Base-by-base conservation (phyloP, 2,329 filamentous ascomycete genomes). In the Neonectria sp. region DNA sequence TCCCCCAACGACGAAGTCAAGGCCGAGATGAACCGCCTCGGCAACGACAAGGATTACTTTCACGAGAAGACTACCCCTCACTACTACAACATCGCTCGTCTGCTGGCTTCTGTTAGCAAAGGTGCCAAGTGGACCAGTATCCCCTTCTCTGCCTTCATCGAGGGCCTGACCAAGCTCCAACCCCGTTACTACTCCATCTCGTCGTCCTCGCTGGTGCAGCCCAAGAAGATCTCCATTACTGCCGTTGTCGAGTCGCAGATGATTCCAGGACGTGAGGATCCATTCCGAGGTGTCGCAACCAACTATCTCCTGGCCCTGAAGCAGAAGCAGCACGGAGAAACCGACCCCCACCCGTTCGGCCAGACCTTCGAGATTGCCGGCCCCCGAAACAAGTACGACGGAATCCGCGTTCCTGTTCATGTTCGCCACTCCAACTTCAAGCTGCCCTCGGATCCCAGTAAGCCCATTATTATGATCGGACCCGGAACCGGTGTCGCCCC, bases 101-200 rank as follows among this genome's bases (percentile, higher is more conserved):
- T 96, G 56, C 88, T 99, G 46, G 87, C 94, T 71, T 88, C 86
- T 58, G 88, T 96, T 70, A 88, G 90, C 75, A 91, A 92, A 37
- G 91, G 92, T 55, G 85, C 93, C 81, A 90, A 90, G 66, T 99
- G 96, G 93, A 85, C 89, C 61, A 91, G 90, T 61, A 91, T 98
- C 63, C 97, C 96, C 17, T 98, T 99, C 84, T 97, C 96, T 9
- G 91, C 95, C 75, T 91, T 98, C 75, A 95, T 99, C 73, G 96
- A 99, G 86, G 93, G 94, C 72, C 83, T 99, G 68, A 93, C 91
- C 83, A 98, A 98, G 86, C 90, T 99, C 64, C 96, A 99, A 82
- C 95, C 96, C 45, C 94, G 96, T 56, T 99, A 98, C 87, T 99
- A 99, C 86, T 99, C 97, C 56, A 99, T 99, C 81, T 99, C 96